Base-by-base conservation (phyloP, 2,329 filamentous ascomycete species). In the Fusarium sp. region DNA sequence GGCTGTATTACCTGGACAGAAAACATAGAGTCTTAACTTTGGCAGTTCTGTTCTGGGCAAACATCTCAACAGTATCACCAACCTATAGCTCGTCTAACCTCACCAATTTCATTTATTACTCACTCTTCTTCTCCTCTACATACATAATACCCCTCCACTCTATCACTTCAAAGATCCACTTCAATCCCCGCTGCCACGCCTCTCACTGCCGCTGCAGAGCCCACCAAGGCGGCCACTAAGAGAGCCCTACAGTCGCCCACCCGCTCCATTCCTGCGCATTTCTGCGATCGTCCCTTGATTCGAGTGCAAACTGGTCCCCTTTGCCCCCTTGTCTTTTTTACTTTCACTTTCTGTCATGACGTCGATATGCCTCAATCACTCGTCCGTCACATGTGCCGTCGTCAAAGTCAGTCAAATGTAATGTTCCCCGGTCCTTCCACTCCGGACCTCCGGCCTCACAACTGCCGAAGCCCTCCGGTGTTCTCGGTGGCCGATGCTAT, bases 231-330 rank as follows among this genome's bases (percentile, higher is more conserved):
- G 64, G 63, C 67, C 67, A 70, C 67, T 70, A 70, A 61, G 59
- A 61, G 59, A 71, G 67, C 64, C 67, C 67, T 71, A 69, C 51
- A 69, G 60, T 65, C 49, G 40, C 55, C 67, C 67, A 70, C 59
- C 59, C 67, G 67, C 63, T 70, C 67, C 67, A 69, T 71, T 65
- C 55, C 62, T 63, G 36, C 57, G 40, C 66, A 52, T 63, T 64
- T 53, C 34, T 69, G 46, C 62, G 53, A 69, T 69, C 62, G 50
- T 63, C 66, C 64, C 49, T 64, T 63, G 63, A 49, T 51, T 57
- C 53, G 44, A 40, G 42, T 53, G 41, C n/a, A 55, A 49, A 53
- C 49, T 47, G 46, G 45, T 38, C 58, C 42, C 58, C 33, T 64
- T 31, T 36, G 15, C 31, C 34, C 52, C 51, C 60, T 63, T 63